Evolutionary conservation across 1,284 basidiomycete species (phyloP).

Genomic region (Abortiporus biennis): DNA sequence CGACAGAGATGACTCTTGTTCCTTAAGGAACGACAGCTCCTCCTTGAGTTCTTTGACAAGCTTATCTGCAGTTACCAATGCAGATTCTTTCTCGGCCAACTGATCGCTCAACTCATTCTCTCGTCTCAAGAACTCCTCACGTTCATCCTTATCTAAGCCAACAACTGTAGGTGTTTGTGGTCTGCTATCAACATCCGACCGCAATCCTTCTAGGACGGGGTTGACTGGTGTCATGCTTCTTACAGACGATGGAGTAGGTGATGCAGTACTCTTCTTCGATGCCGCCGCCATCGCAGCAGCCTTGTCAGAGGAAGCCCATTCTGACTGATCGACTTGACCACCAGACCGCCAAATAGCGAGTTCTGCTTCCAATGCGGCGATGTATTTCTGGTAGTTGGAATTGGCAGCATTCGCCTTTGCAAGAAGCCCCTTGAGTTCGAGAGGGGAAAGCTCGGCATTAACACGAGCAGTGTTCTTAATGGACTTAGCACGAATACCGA

Average conservation of each 20-base stretch:
- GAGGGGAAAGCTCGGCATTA: conserved; percentile 95
- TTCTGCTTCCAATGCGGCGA: conserved; percentile 88
- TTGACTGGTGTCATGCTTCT: conserved; percentile 82
- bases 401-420: conserved; percentile 89
- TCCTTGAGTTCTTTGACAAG: conserved; percentile 81
- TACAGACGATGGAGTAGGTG: conserved; percentile 49
- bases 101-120: conserved; percentile 97
- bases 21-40: conserved; percentile 84
- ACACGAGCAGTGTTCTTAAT: conserved; percentile 99
- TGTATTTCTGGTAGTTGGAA: conserved; percentile 81
- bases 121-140: conserved; percentile 93
- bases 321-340: conserved; percentile 77
- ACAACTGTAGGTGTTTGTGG: conserved; percentile 84
- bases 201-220: conserved; percentile 72
- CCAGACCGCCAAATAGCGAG: conserved; percentile 88
- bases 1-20: conserved; percentile 77
- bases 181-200: conserved; percentile 69
- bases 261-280: conserved; percentile 58
- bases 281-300: conserved; percentile 34
- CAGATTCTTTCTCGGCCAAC: conserved; percentile 87
- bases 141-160: conserved; percentile 90
- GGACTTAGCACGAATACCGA: conserved; percentile 98
- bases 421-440: conserved; percentile 91
- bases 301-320: conserved; percentile 78
- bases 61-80: conserved; percentile 70